These are phyloP conservation scores for Orbilia brochopaga DNA, from an alignment of 2,329 filamentous ascomycete species.

Conservation along the genomic window DNA sequence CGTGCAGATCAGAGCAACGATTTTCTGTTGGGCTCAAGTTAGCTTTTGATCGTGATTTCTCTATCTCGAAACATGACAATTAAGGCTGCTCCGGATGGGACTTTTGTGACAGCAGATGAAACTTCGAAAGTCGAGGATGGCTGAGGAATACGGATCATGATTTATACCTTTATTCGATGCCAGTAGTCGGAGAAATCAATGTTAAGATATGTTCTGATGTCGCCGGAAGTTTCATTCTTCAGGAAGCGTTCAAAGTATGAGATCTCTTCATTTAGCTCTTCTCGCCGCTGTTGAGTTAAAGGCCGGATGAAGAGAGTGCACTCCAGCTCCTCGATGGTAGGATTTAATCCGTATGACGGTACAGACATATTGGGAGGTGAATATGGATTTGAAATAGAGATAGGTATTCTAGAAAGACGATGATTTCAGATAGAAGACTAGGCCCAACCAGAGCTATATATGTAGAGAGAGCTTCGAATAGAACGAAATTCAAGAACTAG, in stretches of 20 bases:
- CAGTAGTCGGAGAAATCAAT: conserved; percentile 43
- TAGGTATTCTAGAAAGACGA: neutral
- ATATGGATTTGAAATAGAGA: neutral
- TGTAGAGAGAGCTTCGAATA: neutral
- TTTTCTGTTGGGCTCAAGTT: conserved; percentile 22
- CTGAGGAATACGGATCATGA: neutral
- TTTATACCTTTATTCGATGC: conserved; percentile 46
- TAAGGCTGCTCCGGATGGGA: no score
- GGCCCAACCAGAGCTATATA: neutral
- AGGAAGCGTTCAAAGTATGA: conserved; percentile 49
- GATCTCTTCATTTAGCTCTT: conserved; percentile 31
- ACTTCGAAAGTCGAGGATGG: no score
- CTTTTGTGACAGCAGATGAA: no score
- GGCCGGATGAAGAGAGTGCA: conserved; percentile 30
- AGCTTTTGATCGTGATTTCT: conserved; percentile 7
- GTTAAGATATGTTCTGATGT: conserved; percentile 38
- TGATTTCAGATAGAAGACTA: neutral
- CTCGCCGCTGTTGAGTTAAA: conserved; percentile 32
- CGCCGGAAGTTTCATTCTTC: conserved; percentile 45
- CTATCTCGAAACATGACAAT: no score
- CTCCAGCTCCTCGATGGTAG: conserved; percentile 40
- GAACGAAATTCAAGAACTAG: neutral
- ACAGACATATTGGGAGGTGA: conserved; percentile 15
- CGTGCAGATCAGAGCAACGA: conserved; percentile 46
- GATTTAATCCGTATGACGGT: conserved; percentile 24